phyloP scores from a whole-genome alignment of 352 stramenopile species.

The Aphanomyces invadans region DNA sequence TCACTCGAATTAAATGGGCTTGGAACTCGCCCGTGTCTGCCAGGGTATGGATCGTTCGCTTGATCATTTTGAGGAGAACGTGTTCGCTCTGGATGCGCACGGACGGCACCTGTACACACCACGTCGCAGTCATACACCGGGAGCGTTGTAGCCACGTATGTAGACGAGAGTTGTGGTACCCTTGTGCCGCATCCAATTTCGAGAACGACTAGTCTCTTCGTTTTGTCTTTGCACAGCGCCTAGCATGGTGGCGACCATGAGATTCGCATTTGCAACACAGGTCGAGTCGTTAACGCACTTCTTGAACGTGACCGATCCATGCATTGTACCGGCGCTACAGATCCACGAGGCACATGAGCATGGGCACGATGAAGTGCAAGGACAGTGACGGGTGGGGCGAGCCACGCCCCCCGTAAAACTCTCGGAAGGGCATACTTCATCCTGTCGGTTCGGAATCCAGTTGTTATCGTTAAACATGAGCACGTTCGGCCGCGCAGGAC shows the following conservation, averaged over 20 bases:
- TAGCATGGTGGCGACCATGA: constrained; percentile 21
- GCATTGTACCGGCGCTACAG: constrained; percentile 50
- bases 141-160: too few species aligned
- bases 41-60: constrained; percentile 21
- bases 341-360: neutral
- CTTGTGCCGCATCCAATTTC: constrained; percentile 76
- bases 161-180: too few species aligned
- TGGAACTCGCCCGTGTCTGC: constrained; percentile 28
- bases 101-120: constrained; percentile 49
- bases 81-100: constrained; percentile 75
- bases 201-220: constrained; percentile 57
- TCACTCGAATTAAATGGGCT: constrained; percentile 63
- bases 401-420: too few species aligned
- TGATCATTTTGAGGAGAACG: constrained; percentile 62
- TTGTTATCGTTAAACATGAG: constrained; percentile 88
- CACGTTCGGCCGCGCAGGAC: constrained; percentile 72
- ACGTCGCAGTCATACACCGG: too few species aligned
- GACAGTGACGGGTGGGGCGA: too few species aligned
- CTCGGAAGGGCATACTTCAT: constrained; percentile 39
- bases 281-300: neutral
- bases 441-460: constrained; percentile 62
- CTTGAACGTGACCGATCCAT: constrained; percentile 68
- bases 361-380: too few species aligned
- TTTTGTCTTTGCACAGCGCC: constrained; percentile 58
- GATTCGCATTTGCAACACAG: neutral